Conservation (phyloP, 192 early-diverging fungal genomes). For the Mortierella antarctica region DNA sequence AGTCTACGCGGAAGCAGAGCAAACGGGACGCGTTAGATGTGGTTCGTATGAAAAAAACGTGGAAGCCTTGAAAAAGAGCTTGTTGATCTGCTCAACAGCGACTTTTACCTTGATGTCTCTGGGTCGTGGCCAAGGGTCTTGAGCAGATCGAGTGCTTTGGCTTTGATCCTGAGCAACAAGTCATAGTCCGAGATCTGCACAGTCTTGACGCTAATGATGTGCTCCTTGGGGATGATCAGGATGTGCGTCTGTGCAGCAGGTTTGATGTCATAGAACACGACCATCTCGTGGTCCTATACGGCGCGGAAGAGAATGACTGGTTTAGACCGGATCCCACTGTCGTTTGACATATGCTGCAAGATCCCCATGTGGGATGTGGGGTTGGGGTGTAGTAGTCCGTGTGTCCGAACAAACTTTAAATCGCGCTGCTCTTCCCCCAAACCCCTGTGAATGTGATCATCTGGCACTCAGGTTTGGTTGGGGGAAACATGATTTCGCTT, state of each 20-base stretch:
- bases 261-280: constrained; percentile 57
- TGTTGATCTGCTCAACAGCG: neutral
- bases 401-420: too few species aligned
- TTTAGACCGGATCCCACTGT: neutral
- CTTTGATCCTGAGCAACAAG: constrained; percentile 41
- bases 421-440: too few species aligned
- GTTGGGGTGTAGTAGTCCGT: too few species aligned
- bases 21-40: neutral
- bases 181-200: constrained; percentile 29
- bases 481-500: too few species aligned
- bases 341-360: too few species aligned
- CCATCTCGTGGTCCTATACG: constrained; percentile 51
- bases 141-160: constrained; percentile 38
- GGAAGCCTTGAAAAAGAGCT: neutral
- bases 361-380: too few species aligned
- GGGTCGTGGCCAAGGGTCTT: constrained; percentile 20
- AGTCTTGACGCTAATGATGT: constrained; percentile 55
- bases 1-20: constrained; percentile 26
- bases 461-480: too few species aligned
- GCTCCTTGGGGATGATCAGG: constrained; percentile 53
- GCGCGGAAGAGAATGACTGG: neutral
- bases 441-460: too few species aligned
- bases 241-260: constrained; percentile 56
- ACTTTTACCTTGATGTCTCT: constrained; percentile 28
- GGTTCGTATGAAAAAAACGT: too few species aligned